Evolutionary conservation across 768 basidiomycete genomes (phyloP).

Genomic region (Tulasnella sp.): DNA sequence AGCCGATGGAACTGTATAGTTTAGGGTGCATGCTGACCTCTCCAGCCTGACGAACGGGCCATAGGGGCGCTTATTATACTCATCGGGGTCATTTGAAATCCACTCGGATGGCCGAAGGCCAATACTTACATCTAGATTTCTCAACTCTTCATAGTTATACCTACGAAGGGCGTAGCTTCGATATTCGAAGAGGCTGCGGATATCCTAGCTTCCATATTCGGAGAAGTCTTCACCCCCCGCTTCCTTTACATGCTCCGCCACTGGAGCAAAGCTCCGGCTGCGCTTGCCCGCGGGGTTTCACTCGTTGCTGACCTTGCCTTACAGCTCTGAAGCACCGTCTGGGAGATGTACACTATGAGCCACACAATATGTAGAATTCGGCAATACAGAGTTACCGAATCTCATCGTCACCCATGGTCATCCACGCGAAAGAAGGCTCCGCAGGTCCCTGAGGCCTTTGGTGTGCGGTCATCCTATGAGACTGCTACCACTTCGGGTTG

Average conservation of each 20-base stretch:
- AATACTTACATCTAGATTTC: no score
- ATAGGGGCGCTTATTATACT: no score
- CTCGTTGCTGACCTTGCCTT: neutral
- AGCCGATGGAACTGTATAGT: neutral
- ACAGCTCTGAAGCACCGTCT: neutral
- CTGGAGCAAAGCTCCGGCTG: no score
- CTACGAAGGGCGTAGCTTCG: no score
- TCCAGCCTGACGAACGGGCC: no score
- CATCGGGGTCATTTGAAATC: no score
- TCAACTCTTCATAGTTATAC: no score
- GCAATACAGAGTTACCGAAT: neutral
- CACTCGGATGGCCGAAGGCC: no score
- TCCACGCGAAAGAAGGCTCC: neutral
- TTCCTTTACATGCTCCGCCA: no score
- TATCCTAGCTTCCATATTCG: no score
- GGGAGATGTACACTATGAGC: neutral
- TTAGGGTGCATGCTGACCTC: neutral
- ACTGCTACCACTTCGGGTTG: neutral
- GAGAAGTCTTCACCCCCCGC: no score
- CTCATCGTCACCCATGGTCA: neutral
- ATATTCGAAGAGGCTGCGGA: no score
- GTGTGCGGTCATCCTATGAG: neutral
- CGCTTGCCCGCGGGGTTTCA: neutral
- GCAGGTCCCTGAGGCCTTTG: constrained; percentile 4
- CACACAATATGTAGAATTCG: neutral